These are phyloP conservation scores for Fragaria vesca DNA, from an alignment of 306 rosid species.

Conservation along the genomic window DNA sequence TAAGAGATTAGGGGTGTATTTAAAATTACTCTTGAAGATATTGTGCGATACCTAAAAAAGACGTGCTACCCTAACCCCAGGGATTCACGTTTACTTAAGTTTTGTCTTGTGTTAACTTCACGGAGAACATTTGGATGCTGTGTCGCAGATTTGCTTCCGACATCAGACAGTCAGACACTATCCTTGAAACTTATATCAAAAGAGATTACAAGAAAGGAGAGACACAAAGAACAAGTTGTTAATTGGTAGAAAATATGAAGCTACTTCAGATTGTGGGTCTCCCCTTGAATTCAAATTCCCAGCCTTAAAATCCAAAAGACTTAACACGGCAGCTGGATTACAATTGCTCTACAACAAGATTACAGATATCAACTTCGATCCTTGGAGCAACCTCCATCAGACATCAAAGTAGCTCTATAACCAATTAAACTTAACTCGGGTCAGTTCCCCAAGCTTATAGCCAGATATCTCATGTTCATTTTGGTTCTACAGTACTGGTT, in stretches of 20 bases:
- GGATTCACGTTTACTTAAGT: no score
- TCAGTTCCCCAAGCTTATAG: slow-evolving; percentile 30
- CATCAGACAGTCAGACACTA: no score
- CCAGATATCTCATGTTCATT: slow-evolving; percentile 29
- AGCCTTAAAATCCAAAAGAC: not conserved
- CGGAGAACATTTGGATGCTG: no score
- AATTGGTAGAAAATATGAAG: not conserved
- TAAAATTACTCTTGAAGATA: no score
- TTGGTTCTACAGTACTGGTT: slow-evolving; percentile 63
- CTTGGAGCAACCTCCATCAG: slow-evolving; percentile 2
- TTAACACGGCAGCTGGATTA: not conserved
- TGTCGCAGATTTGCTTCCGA: no score
- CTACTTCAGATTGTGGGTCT: not conserved
- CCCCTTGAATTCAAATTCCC: not conserved
- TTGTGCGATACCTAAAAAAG: no score
- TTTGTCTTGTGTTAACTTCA: no score
- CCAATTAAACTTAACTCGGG: not conserved
- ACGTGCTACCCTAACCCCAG: no score
- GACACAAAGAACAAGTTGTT: not conserved
- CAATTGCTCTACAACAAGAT: slow-evolving; percentile 18
- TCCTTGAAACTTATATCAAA: not conserved
- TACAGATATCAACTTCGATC: not conserved
- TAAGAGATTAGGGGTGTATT: no score
- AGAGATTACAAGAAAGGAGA: not conserved
- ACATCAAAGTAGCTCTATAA: not conserved